A percentile compares a stretch with the other conserved stretches of the same genome.
These are phyloP conservation scores for Thielaviopsis musarum DNA, from an alignment of 2,329 filamentous ascomycete species.

Conservation along the genomic window DNA sequence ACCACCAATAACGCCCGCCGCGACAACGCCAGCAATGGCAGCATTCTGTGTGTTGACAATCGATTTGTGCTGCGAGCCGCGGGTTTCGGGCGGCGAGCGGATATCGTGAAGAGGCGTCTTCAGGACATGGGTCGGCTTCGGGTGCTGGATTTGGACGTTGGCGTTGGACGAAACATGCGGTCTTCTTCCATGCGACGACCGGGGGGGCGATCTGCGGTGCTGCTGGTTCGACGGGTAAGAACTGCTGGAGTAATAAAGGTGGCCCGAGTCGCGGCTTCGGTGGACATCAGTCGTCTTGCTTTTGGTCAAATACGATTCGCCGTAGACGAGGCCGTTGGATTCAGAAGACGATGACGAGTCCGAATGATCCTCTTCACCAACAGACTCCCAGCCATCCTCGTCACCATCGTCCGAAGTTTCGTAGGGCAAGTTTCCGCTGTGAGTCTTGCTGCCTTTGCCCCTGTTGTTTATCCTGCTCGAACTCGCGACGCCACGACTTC, in stretches of 20 bases:
- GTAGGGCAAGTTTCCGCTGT: background rate
- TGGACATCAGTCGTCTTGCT: background rate
- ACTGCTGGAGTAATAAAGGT: conserved; percentile 2
- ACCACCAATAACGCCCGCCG: conserved; percentile 27
- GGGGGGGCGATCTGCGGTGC: background rate
- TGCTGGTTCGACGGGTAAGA: conserved; percentile 3
- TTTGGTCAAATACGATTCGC: background rate
- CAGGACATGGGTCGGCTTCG: conserved; percentile 61
- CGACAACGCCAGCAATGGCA: conserved; percentile 31
- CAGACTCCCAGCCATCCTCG: conserved; percentile 7
- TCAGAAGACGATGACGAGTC: conserved; percentile 2
- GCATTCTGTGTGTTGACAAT: conserved; percentile 24
- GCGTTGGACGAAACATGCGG: conserved; percentile 19
- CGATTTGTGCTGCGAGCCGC: background rate
- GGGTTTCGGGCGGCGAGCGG: conserved; percentile 1
- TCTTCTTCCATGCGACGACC: background rate
- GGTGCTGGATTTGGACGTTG: conserved; percentile 62
- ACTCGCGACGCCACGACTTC: background rate
- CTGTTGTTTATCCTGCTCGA: background rate
- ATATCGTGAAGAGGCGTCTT: conserved; percentile 29
- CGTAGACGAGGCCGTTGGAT: conserved; percentile 10
- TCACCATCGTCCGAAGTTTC: conserved; percentile 4
- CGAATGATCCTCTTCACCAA: background rate
- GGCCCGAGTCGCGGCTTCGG: background rate
- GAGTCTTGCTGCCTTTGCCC: background rate